phyloP scores from a whole-genome alignment of 441 rosid genomes.

The Dalechampia spathulata region DNA sequence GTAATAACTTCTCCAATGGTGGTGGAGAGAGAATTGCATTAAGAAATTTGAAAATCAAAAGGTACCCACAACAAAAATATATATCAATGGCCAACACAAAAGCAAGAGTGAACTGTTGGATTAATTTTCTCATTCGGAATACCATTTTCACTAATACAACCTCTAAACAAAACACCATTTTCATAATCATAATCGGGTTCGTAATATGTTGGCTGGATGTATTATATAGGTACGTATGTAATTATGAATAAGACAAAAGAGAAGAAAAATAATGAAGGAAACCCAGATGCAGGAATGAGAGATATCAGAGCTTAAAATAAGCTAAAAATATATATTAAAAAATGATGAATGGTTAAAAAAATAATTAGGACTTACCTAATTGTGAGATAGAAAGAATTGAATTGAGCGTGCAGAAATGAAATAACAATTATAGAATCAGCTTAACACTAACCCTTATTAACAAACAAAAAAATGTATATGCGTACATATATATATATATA shows the following conservation, averaged over 20 bases:
- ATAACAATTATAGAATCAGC: constrained; percentile 3
- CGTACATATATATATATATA: neutral
- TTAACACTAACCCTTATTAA: constrained; percentile 18
- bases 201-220: too few species aligned
- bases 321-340: neutral
- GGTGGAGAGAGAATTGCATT: too few species aligned
- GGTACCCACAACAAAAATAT: too few species aligned
- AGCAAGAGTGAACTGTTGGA: constrained; percentile 4
- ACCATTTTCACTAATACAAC: too few species aligned
- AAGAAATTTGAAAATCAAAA: constrained; percentile 6
- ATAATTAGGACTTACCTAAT: constrained; percentile 29
- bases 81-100: too few species aligned
- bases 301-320: constrained; percentile 25
- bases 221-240: too few species aligned
- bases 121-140: too few species aligned
- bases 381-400: constrained; percentile 28
- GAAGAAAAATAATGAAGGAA: too few species aligned
- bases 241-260: too few species aligned
- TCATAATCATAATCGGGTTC: neutral
- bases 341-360: neutral
- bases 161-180: neutral
- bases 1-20: constrained; percentile 25
- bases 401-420: constrained; percentile 25
- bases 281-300: constrained; percentile 54
- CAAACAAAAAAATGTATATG: constrained; percentile 13